phyloP scores from a whole-genome alignment of 2,329 filamentous ascomycete species.

The Clonostachys rhizophaga region DNA sequence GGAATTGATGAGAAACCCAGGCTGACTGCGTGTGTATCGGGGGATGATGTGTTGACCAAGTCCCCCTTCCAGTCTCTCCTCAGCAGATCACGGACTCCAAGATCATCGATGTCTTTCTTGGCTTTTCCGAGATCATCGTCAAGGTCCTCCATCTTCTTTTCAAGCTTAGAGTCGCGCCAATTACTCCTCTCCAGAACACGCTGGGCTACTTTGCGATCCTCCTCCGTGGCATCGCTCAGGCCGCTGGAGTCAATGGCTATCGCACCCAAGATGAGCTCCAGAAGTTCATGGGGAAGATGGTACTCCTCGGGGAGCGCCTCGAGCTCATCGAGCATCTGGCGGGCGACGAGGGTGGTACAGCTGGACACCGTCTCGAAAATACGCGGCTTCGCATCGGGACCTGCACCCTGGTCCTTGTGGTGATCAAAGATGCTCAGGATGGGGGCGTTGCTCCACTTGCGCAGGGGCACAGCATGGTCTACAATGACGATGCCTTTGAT shows the following conservation, averaged over 20 bases:
- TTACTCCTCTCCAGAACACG: conserved; percentile 33
- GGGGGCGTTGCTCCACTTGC: conserved; percentile 34
- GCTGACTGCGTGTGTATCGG: conserved; percentile 36
- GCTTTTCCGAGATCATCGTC: conserved; percentile 29
- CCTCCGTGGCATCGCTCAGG: conserved; percentile 27
- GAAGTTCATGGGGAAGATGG: conserved; percentile 38
- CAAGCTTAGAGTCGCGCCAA: conserved; percentile 28
- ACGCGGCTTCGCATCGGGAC: conserved; percentile 31
- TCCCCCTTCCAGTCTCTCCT: conserved; percentile 42
- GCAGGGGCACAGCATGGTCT: conserved; percentile 32
- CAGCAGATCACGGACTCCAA: conserved; percentile 35
- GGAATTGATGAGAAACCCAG: conserved; percentile 39
- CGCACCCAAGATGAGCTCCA: conserved; percentile 38
- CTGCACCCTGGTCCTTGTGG: conserved; percentile 33
- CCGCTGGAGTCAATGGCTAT: conserved; percentile 40
- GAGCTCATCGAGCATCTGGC: conserved; percentile 39
- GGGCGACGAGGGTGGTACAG: conserved; percentile 37
- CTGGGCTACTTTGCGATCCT: conserved; percentile 27
- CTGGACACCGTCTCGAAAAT: conserved; percentile 36
- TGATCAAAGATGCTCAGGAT: conserved; percentile 41
- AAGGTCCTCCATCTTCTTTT: conserved; percentile 33
- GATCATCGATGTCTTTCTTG: conserved; percentile 32
- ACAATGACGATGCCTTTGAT: conserved; percentile 39
- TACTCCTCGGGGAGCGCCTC: conserved; percentile 35
- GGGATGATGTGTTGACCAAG: conserved; percentile 37